Conservation (phyloP, 2,329 filamentous ascomycete species). For the Colletotrichum sp. region DNA sequence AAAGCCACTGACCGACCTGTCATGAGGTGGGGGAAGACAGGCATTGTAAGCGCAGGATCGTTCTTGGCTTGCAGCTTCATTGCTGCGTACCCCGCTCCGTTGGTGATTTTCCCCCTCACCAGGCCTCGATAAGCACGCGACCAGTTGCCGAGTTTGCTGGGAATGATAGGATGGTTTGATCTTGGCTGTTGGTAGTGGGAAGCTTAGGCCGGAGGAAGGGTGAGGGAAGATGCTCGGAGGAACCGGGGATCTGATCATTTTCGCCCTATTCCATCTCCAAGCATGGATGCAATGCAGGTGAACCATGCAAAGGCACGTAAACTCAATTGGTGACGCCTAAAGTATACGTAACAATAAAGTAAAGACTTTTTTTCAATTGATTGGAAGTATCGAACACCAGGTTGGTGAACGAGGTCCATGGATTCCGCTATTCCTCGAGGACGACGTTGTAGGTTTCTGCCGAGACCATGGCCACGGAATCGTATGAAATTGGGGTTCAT, state of each 20-base stretch:
- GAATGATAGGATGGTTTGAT: accelerated
- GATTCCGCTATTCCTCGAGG: background rate
- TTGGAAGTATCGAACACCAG: background rate
- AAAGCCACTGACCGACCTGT: background rate
- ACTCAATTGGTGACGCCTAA: background rate
- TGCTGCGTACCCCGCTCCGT: conserved; percentile 16
- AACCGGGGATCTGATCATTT: background rate
- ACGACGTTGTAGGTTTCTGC: background rate
- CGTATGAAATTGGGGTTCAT: background rate
- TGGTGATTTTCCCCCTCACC: background rate
- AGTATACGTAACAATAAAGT: background rate
- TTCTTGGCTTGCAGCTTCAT: conserved; percentile 14
- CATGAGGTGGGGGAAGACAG: background rate
- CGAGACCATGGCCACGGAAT: background rate
- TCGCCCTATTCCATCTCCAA: background rate
- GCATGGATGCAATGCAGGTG: background rate
- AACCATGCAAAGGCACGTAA: background rate
- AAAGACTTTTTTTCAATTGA: background rate
- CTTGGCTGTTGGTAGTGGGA: background rate
- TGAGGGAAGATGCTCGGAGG: background rate
- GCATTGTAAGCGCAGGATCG: background rate
- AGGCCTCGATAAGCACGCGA: conserved; percentile 7
- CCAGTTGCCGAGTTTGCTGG: background rate
- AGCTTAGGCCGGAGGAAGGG: background rate
- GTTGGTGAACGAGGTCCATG: background rate